Base-by-base conservation (phyloP, 768 basidiomycete genomes). In the Neoboletus magnificus region DNA sequence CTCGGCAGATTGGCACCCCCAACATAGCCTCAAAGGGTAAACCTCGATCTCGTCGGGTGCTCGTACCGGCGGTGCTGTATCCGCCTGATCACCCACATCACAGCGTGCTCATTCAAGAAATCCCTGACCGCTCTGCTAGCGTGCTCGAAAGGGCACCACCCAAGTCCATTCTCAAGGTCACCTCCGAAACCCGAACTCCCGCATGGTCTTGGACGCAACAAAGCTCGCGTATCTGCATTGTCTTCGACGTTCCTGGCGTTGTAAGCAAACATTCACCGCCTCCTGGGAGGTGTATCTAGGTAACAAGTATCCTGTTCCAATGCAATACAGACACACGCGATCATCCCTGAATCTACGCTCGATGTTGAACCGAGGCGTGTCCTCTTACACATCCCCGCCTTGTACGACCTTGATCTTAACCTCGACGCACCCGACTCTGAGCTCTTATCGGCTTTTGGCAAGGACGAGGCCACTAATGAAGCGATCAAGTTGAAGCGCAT, bases 11-110 rank as follows among this genome's bases (percentile, higher is more conserved):
- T 56, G 79, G 79, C 23, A 86, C 81, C 0, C 90, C 90, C 6
- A 93, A 92, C 69, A 89, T 93, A 50, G 71, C 79, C 4, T 83
- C 84, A 50, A 93, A 92, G 68, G 90, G 90, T n/a, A 80, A 77
- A 62, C 79, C 86, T 2, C 63, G 66, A 27, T 77, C 83, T 15
- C 82, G 89, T 33, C 79, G 77, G 13, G 83, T 83, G 1, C 66
- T 74, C 40, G 74, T 91, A 25, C 86, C 86, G 5, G 61, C 74
- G 20, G 61, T 72, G 5, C 70, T 83, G 22, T 74, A 73, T 53
- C 66, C 70, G 2, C 61, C 61, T 7, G 62, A 54, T 20, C 69
- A 62, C 53, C 59, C 51, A 7, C 57, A 65, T 41, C 62, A 52
- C 50, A 40, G 5, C 53, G 18, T 30, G 2, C 66, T 63, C 33